phyloP scores from a whole-genome alignment of 192 early-diverging fungal species.

The Chytriomyces sp. region DNA sequence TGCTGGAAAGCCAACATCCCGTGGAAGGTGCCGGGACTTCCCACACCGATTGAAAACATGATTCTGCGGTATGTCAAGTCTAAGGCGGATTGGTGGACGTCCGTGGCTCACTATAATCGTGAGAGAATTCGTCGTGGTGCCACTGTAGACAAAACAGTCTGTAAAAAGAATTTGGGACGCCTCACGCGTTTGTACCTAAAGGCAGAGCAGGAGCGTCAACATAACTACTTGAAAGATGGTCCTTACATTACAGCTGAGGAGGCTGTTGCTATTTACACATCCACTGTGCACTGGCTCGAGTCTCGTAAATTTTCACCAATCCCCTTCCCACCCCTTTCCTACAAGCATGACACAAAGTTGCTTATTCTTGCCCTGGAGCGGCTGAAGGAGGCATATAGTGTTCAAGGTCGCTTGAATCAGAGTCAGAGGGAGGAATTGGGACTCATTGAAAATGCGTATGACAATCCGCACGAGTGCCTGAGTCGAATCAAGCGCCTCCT shows the following conservation, averaged over 20 bases:
- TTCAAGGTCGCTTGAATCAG: slow-evolving; percentile 92
- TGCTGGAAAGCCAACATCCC: slow-evolving; percentile 99
- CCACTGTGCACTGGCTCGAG: slow-evolving; percentile 98
- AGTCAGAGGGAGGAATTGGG: slow-evolving; percentile 97
- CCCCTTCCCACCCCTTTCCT: slow-evolving; percentile 98
- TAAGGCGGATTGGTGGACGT: slow-evolving; percentile 99
- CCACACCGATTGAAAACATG: slow-evolving; percentile 98
- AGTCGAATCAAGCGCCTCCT: slow-evolving; percentile 92
- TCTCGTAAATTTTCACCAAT: slow-evolving; percentile 97
- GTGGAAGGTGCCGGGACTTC: slow-evolving; percentile 98
- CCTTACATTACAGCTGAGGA: slow-evolving; percentile 98
- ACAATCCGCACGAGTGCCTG: slow-evolving; percentile 83
- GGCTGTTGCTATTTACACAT: slow-evolving; percentile 96
- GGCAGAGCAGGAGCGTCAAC: slow-evolving; percentile 98
- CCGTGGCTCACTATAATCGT: slow-evolving; percentile 97
- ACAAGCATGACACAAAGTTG: slow-evolving; percentile 99
- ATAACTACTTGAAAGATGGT: slow-evolving; percentile 98
- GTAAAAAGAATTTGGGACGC: slow-evolving; percentile 97
- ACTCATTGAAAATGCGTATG: slow-evolving; percentile 97
- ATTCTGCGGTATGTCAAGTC: slow-evolving; percentile 98
- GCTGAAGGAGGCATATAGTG: slow-evolving; percentile 93
- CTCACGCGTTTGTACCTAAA: slow-evolving; percentile 98
- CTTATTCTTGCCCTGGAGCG: slow-evolving; percentile 93
- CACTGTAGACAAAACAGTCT: slow-evolving; percentile 98
- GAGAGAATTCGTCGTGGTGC: slow-evolving; percentile 98